Percentiles rank a stretch among this genome's conserved stretches.
These are phyloP conservation scores for Jatropha curcas DNA, from an alignment of 345 rosid genomes.

Conservation along the genomic window DNA sequence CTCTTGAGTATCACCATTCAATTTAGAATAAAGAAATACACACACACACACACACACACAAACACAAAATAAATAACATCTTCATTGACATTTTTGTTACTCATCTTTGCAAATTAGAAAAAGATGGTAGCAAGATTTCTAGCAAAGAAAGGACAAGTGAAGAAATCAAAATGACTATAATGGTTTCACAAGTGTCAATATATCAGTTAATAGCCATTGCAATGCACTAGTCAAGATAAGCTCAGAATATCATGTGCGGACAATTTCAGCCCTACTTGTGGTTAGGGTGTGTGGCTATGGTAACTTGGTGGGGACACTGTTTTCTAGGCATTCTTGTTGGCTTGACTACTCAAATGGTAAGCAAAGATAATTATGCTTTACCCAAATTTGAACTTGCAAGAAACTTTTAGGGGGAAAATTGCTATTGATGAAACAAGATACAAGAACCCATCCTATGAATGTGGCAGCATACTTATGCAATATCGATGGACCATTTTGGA, in stretches of 20 bases:
- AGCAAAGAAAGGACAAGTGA: neutral
- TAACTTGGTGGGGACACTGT: neutral
- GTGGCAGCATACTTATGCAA: neutral
- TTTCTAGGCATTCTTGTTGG: neutral
- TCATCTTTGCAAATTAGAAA: constrained; percentile 4
- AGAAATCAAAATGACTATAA: neutral
- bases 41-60: no score
- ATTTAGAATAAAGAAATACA: neutral
- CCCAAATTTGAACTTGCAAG: neutral
- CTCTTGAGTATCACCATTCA: constrained; percentile 6
- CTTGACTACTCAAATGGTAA: neutral
- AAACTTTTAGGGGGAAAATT: neutral
- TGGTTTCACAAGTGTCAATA: constrained; percentile 1
- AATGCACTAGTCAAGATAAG: neutral
- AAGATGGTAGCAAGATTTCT: neutral
- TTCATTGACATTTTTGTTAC: neutral
- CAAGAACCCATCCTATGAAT: neutral
- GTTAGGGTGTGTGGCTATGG: neutral
- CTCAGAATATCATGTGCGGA: neutral
- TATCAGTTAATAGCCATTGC: no score
- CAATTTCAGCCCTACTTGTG: neutral
- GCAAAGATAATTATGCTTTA: neutral
- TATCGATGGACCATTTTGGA: neutral
- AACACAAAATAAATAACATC: no score
- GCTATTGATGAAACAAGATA: neutral